phyloP scores from a whole-genome alignment of 331 rosid genomes.

The Rhamnella rubrinervis region DNA sequence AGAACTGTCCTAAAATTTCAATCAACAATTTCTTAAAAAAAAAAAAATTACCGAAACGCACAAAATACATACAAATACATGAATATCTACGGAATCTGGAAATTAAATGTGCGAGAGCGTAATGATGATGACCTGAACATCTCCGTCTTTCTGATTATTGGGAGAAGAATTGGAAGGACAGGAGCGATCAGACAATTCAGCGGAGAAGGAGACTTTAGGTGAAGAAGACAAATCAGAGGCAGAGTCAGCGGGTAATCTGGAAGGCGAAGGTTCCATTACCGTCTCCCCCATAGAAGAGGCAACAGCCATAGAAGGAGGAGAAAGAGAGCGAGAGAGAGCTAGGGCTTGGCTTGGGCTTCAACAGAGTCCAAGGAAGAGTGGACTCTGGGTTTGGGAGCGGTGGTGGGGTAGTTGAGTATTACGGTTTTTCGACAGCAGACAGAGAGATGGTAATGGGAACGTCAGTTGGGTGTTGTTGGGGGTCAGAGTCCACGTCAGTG shows the following conservation, averaged over 20 bases:
- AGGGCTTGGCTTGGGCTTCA: not conserved
- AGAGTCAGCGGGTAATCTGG: constrained; percentile 32
- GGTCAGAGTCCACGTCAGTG: not conserved
- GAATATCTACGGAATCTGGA: not conserved
- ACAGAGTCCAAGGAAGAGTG: not conserved
- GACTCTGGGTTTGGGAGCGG: not conserved
- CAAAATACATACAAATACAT: not conserved
- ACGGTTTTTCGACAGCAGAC: too few species aligned
- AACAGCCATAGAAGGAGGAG: constrained; percentile 33
- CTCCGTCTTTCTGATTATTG: constrained; percentile 33
- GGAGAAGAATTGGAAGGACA: constrained; percentile 44
- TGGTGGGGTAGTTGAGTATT: not conserved
- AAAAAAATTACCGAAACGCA: not conserved
- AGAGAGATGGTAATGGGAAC: too few species aligned
- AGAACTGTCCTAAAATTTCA: too few species aligned
- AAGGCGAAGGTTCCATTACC: constrained; percentile 38
- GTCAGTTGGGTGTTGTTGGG: not conserved
- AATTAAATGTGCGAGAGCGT: constrained; percentile 6
- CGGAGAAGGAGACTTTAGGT: constrained; percentile 17
- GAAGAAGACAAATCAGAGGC: constrained; percentile 25
- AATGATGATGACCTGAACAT: constrained; percentile 46
- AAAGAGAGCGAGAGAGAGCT: constrained; percentile 30
- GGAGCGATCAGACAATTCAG: constrained; percentile 43
- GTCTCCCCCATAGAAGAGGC: constrained; percentile 26
- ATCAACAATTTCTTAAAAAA: not conserved